Evolutionary conservation across 768 basidiomycete genomes (phyloP), one percentile per base, ranked within the genome.

Genomic region (Favolaschia claudopus): DNA sequence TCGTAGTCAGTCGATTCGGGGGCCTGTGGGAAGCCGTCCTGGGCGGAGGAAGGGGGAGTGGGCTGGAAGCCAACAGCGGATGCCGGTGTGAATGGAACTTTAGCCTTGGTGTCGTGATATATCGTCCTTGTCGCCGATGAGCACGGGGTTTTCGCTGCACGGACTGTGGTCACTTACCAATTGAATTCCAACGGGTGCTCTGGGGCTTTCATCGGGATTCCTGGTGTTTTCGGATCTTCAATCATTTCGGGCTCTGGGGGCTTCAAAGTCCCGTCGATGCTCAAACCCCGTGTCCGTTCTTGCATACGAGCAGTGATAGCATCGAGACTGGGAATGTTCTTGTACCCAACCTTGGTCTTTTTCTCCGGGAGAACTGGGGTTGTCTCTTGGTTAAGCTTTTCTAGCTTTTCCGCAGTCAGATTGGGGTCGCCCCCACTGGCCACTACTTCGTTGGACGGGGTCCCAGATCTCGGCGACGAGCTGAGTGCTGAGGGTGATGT

Each of bases 91-190:
- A 75, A 85, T 5, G 89, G 84, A 53, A 76, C 79, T 73, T 90
- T 89, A 59, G 86, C 70, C 79, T 96, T 96, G 22, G 89, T 84
- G 70, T 97, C 95, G 73, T 94, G 93, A 73, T 87, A 97, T 60
- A 96, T 82, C 13, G 92, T 95, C 95, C 93, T 95, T 67, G 14
- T 33, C 39, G 14, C 32, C n/a, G n/a, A n/a, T n/a, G n/a, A n/a
- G n/a, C n/a, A n/a, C n/a, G n/a, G n/a, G n/a, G n/a, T n/a, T n/a
- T n/a, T n/a, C n/a, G n/a, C n/a, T n/a, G n/a, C n/a, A n/a, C n/a
- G n/a, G n/a, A n/a, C n/a, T n/a, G n/a, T n/a, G n/a, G n/a, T n/a
- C 32, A 74, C 85, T 55, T 55, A 94, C 93, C 95, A 96, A 36
- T 85, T 72, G 72, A 89, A 91, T 68, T 93, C 91, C 24, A 96